Evolutionary conservation across 2,329 filamentous ascomycete species (phyloP), one percentile per base, ranked within the genome.

Genomic region (Alternaria incomplexa): DNA sequence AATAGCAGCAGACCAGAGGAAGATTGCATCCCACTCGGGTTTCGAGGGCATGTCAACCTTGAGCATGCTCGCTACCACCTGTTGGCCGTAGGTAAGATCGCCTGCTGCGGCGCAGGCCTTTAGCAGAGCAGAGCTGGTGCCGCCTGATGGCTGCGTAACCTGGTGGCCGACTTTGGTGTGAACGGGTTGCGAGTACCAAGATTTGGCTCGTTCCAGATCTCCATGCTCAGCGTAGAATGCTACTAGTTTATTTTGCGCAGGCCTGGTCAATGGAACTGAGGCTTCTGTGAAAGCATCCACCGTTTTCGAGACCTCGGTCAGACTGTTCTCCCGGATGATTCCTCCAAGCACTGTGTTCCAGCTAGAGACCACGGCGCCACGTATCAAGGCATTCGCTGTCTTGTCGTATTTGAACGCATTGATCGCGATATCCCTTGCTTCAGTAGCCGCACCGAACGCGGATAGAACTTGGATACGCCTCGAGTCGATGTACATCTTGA

Each of bases 1-100:
- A 58, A 89, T 87, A 8, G 90, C 85, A 12, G 91, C 89, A 28
- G 92, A 90, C 89, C 91, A 94, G 56, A 92, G 87, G 46, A 96
- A 86, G 12, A 93, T 83, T 12, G 90, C 85, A 73, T 96, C 90
- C 89, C 91, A 93, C 22, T 86, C 85, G 30, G 84, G 79, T 65
- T 90, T 88, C 40, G 67, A 63, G 1, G 70, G 74, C 46, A 68
- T 69, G 1, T 61, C 55, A 23, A 61, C 62, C 54, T 75, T 75
- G 2, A 81, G 69, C 46, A 85, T 65, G 12, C 77, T 79, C 17
- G 73, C 68, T 12, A 80, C 70, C 2, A 78, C 62, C 87, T 84
- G 57, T 87, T 83, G 56, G 11, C 77, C 77, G 55, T 73, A 79
- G 0, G 65, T 47, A 9, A 74, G 56, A 56, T 80, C 76, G n/a